Evolutionary conservation across 1,284 basidiomycete genomes (phyloP).

Genomic region (Amylostereum areolatum): DNA sequence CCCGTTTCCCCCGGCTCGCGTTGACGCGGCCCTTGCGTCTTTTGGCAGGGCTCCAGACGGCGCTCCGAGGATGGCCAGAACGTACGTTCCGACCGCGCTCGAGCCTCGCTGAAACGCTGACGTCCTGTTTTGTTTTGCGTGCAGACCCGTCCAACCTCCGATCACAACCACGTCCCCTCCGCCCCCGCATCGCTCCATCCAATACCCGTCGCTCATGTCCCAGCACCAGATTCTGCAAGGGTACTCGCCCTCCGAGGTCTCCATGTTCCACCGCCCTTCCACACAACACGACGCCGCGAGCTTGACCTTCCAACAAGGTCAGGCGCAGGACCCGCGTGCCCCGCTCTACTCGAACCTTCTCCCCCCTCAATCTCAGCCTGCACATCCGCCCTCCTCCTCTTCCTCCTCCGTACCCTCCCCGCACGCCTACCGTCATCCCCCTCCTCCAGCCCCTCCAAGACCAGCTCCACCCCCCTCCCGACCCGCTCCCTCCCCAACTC

Average conservation of each 20-base stretch:
- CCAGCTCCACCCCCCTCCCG: too few species aligned
- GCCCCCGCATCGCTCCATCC: slow-evolving; percentile 33
- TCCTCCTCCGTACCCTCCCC: slow-evolving; percentile 19
- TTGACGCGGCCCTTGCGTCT: too few species aligned
- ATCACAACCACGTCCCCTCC: slow-evolving; percentile 58
- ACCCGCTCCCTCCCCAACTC: slow-evolving; percentile 17
- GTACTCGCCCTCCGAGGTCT: slow-evolving; percentile 52
- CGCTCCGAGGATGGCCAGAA: too few species aligned
- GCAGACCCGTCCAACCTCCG: slow-evolving; percentile 31
- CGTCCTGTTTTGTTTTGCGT: slow-evolving; percentile 3
- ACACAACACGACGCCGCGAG: slow-evolving; percentile 2
- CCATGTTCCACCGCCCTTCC: slow-evolving; percentile 38
- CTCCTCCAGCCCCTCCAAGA: slow-evolving; percentile 19
- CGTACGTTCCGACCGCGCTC: slow-evolving; percentile 15
- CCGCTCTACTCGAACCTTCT: slow-evolving; percentile 18
- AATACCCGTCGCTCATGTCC: slow-evolving; percentile 62
- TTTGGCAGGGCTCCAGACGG: too few species aligned
- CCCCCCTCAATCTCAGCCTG: slow-evolving; percentile 17
- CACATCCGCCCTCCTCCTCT: slow-evolving; percentile 19
- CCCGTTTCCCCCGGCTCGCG: too few species aligned
- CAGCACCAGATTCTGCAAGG: slow-evolving; percentile 66
- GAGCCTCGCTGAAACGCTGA: slow-evolving; percentile 10
- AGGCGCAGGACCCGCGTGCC: too few species aligned
- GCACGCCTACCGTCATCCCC: slow-evolving; percentile 18
- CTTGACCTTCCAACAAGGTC: too few species aligned